Base-by-base conservation (phyloP, 495 filamentous ascomycete genomes). In the Lophiostoma macrostomum region DNA sequence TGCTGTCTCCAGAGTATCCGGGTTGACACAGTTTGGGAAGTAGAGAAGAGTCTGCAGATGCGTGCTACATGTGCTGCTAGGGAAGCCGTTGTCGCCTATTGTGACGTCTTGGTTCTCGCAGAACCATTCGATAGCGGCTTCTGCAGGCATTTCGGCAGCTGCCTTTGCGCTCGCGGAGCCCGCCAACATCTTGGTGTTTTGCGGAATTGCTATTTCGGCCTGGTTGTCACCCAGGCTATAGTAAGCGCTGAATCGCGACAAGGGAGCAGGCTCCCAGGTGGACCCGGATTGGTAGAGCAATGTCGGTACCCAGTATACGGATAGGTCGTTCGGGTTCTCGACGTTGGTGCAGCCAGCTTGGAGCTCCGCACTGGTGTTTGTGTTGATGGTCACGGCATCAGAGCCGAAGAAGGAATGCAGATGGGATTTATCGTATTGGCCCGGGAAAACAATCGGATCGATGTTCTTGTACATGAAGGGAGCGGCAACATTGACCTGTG, bases 11-110 rank as follows among this genome's bases (percentile, higher is more conserved):
- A 65, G 40, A 1, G 55, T 65, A 31, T 52, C 51, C 1, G 44
- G 25, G 50, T 68, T 60, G 53, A 68, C 64, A 50, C 66, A 68
- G 23, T 66, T 49, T 7, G 57, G 66, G 55, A 68, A 80, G 24
- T 61, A 63, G 0, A 76, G 71, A 42, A 82, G 71, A 48, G 73
- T 58, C 50, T 76, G 71, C 16, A 82, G 65, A 34, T 76, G 74
- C 13, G 66, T 72, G 24, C 73, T 73, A 73, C 79, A 80, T 31
- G 80, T 80, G 34, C 62, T 69, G 43, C 65, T 71, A 16, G 65
- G 65, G 47, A 67, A 65, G 8, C 50, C 49, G 34, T 49, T 48
- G 2, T 2, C 31, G 18, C 54, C 56, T 11, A 35, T 13, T 12
- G 30, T 27, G 18, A 16, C 45, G 36, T 45, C 53, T 5, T 34